A percentile compares a stretch with the other conserved stretches of the same genome.
These are phyloP conservation scores for Crepidotus variabilis DNA, from an alignment of 768 basidiomycete species.

Conservation along the genomic window DNA sequence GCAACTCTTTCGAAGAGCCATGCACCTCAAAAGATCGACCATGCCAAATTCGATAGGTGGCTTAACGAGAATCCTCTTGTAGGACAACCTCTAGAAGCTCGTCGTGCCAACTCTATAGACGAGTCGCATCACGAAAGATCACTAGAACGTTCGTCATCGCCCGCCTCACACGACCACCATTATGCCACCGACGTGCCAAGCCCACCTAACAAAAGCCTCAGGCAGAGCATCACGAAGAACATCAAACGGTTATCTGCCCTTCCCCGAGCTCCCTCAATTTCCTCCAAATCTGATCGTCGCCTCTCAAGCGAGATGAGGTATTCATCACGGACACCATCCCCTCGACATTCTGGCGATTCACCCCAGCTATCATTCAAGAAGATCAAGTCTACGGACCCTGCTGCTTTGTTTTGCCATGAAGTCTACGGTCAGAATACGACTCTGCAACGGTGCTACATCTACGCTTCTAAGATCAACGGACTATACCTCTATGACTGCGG, in stretches of 20 bases:
- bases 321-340: slow-evolving; percentile 35
- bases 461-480: slow-evolving; percentile 83
- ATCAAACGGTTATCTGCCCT: slow-evolving; percentile 53
- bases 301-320: slow-evolving; percentile 31
- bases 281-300: slow-evolving; percentile 34
- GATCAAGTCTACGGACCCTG: slow-evolving; percentile 38
- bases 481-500: slow-evolving; percentile 73
- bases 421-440: slow-evolving; percentile 50
- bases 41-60: slow-evolving; percentile 26
- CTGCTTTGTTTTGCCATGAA: slow-evolving; percentile 71
- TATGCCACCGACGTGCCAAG: slow-evolving; percentile 30
- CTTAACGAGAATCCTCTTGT: slow-evolving; percentile 18
- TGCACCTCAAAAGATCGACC: slow-evolving; percentile 16
- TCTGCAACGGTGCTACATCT: slow-evolving; percentile 66
- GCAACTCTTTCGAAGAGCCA: slow-evolving; percentile 14
- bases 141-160: slow-evolving; percentile 14
- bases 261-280: slow-evolving; percentile 64
- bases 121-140: slow-evolving; percentile 9
- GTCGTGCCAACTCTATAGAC: slow-evolving; percentile 18
- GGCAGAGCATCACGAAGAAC: slow-evolving; percentile 41
- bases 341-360: slow-evolving; percentile 18
- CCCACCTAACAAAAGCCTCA: slow-evolving; percentile 47
- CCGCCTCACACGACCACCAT: slow-evolving; percentile 11
- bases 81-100: slow-evolving; percentile 1
- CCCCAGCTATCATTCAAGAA: slow-evolving; percentile 17